Evolutionary conservation across 176 grass and related monocot genomes (phyloP), one percentile per base, ranked within the genome.

Genomic region (Carex scoparia): DNA sequence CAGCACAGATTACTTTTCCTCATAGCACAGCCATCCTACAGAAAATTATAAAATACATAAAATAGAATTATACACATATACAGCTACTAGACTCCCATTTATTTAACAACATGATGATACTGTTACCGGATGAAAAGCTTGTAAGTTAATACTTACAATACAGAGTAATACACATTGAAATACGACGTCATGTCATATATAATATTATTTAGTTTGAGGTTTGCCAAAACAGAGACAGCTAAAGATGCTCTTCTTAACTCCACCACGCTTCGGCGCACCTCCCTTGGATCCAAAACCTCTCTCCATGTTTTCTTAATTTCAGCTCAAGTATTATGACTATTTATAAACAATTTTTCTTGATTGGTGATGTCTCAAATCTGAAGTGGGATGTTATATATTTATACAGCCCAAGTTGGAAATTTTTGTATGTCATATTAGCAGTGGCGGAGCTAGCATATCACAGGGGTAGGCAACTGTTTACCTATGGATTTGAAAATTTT

Each of bases 141-240:
- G 69, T 40, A 40, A 27, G 69, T 40, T 5, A 27, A 44, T 16
- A 72, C 40, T 72, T 72, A 72, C 40, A 18, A 44, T 18, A 49
- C 42, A 73, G 38, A 40, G n/a, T 12, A 49, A 73, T 5, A 19
- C 12, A 49, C 69, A 27, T 73, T 51, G 42, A 73, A 10, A n/a
- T 46, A 19, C 7, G 69, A 51, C n/a, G 3, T 7, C n/a, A 4
- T 49, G 18, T 19, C 3, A 3, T 51, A 11, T 48, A 73, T 28
- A 11, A 73, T 51, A 8, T 12, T 49, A 48, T 10, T 48, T 37
- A 44, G 79, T 81, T 62, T 8, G 79, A 81, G 79, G 59, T 62
- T 65, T 81, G 11, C 79, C 58, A 60, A 18, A 64, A 81, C 79
- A 81, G 61, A 81, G 57, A 19, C 65, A 4, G 31, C 33, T 46